Conservation (phyloP, 2,329 filamentous ascomycete genomes). For the Alternaria gaisen region DNA sequence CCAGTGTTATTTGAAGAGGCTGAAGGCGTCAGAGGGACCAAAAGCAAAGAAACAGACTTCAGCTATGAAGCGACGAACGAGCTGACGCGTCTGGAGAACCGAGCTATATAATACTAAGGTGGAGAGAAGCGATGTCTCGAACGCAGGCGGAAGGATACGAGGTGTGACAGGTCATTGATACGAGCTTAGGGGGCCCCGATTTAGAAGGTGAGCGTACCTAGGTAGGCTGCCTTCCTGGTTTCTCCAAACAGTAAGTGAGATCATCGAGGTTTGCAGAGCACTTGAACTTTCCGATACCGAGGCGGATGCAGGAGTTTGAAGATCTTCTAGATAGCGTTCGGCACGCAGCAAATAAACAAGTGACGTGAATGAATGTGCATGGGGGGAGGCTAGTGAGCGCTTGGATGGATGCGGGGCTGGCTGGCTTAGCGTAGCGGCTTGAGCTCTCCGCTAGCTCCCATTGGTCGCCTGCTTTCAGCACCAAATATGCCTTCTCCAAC, state of each 20-base stretch:
- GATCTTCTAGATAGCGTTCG: not conserved
- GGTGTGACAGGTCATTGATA: not conserved
- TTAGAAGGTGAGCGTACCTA: slow-evolving; percentile 3
- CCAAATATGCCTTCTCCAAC: not conserved
- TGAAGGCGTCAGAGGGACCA: not conserved
- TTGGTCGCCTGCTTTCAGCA: not conserved
- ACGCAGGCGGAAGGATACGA: not conserved
- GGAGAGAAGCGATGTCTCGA: not conserved
- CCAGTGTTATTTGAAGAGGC: not conserved
- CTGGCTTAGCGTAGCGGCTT: not conserved
- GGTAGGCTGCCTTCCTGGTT: not conserved
- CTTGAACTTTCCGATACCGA: not conserved
- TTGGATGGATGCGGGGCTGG: not conserved
- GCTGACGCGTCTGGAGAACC: not conserved
- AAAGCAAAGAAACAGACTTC: slow-evolving; percentile 1
- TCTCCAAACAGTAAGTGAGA: not conserved
- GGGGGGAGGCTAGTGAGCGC: not conserved
- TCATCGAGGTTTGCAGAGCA: not conserved
- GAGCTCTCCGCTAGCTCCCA: not conserved
- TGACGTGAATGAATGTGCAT: not conserved
- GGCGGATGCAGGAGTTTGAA: not conserved
- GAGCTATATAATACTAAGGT: not conserved
- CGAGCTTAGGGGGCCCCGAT: not conserved
- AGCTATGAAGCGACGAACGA: not conserved
- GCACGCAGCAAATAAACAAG: not conserved